Evolutionary conservation across 768 basidiomycete genomes (phyloP).

Genomic region (Scleroderma bovista): DNA sequence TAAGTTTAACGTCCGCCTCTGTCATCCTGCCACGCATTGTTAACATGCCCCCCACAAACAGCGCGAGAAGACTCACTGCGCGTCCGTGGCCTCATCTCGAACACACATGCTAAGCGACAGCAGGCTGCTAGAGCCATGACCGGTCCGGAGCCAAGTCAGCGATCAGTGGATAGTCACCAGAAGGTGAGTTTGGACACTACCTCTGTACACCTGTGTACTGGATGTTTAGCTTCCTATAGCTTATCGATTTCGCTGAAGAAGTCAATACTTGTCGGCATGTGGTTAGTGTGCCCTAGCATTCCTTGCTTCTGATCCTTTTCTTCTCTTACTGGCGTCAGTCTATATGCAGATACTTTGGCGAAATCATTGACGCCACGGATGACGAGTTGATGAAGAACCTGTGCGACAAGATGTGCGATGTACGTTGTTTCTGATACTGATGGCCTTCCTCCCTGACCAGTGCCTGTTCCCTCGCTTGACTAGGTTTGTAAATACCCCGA

Average conservation of each 20-base stretch:
- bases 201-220: constrained; percentile 23
- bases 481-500: constrained; percentile 79
- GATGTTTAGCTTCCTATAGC: constrained; percentile 20
- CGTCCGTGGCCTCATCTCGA: constrained; percentile 48
- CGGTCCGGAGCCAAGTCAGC: constrained; percentile 61
- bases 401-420: constrained; percentile 81
- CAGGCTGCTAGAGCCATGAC: constrained; percentile 37
- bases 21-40: neutral
- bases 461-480: neutral
- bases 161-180: constrained; percentile 57
- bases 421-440: constrained; percentile 29
- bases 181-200: constrained; percentile 38
- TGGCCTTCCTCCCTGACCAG: neutral
- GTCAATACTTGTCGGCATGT: constrained; percentile 61
- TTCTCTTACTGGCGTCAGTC: constrained; percentile 33
- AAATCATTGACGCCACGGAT: constrained; percentile 49
- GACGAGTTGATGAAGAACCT: constrained; percentile 40
- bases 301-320: neutral
- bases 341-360: constrained; percentile 81
- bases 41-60: constrained; percentile 19
- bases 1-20: constrained; percentile 26
- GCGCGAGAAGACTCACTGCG: constrained; percentile 70
- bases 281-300: constrained; percentile 43
- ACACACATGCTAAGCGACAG: constrained; percentile 41
- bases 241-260: constrained; percentile 55